phyloP scores from a whole-genome alignment of 192 early-diverging fungal species.

The Mortierella antarctica region DNA sequence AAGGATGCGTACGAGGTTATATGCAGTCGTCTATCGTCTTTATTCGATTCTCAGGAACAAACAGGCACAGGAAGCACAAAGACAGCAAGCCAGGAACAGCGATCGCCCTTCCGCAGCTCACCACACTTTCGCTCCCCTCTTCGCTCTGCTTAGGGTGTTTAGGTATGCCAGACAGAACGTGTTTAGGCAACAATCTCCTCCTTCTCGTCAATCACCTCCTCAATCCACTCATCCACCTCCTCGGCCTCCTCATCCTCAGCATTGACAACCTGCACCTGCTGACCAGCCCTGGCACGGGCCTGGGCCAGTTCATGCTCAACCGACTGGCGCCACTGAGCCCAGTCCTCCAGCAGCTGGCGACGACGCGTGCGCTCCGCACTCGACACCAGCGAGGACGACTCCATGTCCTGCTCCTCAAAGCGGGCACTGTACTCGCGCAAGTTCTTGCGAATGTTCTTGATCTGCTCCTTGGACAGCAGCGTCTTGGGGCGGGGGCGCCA shows the following conservation, averaged over 20 bases:
- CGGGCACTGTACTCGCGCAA: constrained; percentile 86
- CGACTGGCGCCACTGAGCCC: constrained; percentile 83
- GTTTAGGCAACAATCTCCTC: constrained; percentile 76
- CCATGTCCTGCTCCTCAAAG: constrained; percentile 93
- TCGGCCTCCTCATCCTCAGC: constrained; percentile 76
- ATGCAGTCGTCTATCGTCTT: no score
- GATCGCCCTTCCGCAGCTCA: background rate
- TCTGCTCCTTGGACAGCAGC: constrained; percentile 80
- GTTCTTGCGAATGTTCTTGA: constrained; percentile 90
- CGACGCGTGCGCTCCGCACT: constrained; percentile 82
- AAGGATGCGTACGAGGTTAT: no score
- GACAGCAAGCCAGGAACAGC: no score
- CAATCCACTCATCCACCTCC: constrained; percentile 86
- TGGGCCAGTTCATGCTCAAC: constrained; percentile 69
- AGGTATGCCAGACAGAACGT: background rate
- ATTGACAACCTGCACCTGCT: constrained; percentile 54
- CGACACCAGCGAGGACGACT: constrained; percentile 73
- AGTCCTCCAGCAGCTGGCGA: constrained; percentile 81
- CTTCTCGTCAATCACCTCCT: constrained; percentile 86
- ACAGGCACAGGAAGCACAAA: no score
- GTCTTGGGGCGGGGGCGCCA: constrained; percentile 95
- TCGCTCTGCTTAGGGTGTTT: background rate
- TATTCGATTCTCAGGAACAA: no score
- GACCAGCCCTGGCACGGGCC: constrained; percentile 66
- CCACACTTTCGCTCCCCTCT: background rate